phyloP scores from a whole-genome alignment of 495 filamentous ascomycete species.

The Rostrohypoxylon terebratum region DNA sequence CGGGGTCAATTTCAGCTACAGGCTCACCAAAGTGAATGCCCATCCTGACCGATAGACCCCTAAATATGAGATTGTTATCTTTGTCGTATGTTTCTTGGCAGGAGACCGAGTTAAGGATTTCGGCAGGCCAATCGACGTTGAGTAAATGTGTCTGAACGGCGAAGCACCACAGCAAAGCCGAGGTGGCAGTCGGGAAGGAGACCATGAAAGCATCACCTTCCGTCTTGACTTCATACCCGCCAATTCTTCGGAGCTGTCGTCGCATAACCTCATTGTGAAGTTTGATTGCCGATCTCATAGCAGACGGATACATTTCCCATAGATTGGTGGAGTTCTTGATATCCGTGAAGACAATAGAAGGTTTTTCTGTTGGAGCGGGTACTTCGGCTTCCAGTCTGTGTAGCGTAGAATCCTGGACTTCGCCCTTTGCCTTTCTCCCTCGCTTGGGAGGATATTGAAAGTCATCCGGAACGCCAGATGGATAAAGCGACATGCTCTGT shows the following conservation, averaged over 20 bases:
- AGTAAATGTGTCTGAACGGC: conserved; percentile 89
- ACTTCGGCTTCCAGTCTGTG: conserved; percentile 88
- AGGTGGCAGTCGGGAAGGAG: conserved; percentile 93
- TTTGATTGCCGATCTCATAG: conserved; percentile 95
- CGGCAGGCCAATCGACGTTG: conserved; percentile 89
- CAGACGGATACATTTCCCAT: conserved; percentile 95
- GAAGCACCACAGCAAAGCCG: conserved; percentile 94
- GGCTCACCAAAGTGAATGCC: conserved; percentile 95
- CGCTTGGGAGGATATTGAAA: conserved; percentile 68
- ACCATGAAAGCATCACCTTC: conserved; percentile 99
- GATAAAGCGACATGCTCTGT: conserved; percentile 82
- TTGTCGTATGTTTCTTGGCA: conserved; percentile 84
- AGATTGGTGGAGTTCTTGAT: conserved; percentile 98
- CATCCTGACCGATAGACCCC: conserved; percentile 95
- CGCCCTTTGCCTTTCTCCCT: conserved; percentile 72
- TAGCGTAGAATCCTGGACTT: conserved; percentile 83
- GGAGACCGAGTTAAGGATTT: conserved; percentile 87
- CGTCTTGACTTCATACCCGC: conserved; percentile 98
- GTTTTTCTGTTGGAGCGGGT: conserved; percentile 86
- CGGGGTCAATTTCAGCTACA: conserved; percentile 93
- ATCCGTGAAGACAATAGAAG: conserved; percentile 97
- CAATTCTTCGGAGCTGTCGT: conserved; percentile 89
- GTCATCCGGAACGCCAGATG: conserved; percentile 77
- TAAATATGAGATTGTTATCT: conserved; percentile 90
- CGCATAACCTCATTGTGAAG: conserved; percentile 97